phyloP scores from a whole-genome alignment of 2,329 filamentous ascomycete species.

The Rhinocladiella mackenziei region DNA sequence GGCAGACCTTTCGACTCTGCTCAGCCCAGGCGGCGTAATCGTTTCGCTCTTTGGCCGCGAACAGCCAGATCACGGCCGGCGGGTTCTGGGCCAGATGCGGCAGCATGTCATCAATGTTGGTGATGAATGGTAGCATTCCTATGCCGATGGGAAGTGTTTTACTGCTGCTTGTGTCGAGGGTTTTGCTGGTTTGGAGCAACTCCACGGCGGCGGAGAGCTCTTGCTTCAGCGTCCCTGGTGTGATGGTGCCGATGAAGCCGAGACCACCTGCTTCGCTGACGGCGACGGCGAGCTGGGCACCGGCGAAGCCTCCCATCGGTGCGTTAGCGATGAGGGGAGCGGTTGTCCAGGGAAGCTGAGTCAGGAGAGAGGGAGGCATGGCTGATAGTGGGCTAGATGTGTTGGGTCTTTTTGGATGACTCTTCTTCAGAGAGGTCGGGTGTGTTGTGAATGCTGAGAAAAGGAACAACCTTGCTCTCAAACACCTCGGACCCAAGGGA shows the following conservation, averaged over 20 bases:
- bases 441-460: too few relatives aligned
- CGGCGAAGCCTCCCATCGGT: constrained; percentile 64
- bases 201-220: constrained; percentile 30
- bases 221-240: constrained; percentile 31
- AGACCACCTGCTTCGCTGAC: constrained; percentile 54
- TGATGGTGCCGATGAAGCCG: constrained; percentile 57
- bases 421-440: too few relatives aligned
- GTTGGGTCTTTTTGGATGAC: too few relatives aligned
- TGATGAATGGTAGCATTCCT: constrained; percentile 39
- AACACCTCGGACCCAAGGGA: too few relatives aligned
- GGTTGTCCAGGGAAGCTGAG: constrained; percentile 12
- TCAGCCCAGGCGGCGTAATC: constrained; percentile 43
- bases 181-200: constrained; percentile 19
- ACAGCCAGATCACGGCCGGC: constrained; percentile 40
- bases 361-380: too few relatives aligned
- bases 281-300: constrained; percentile 54
- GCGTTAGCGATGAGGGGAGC: constrained; percentile 52
- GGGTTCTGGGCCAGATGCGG: constrained; percentile 31
- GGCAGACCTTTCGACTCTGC: constrained; percentile 37
- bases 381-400: too few relatives aligned
- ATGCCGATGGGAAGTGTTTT: constrained; percentile 37
- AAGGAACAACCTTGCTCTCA: too few relatives aligned
- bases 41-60: constrained; percentile 31
- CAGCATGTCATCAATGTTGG: constrained; percentile 6
- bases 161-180: not conserved